Evolutionary conservation across 495 filamentous ascomycete species (phyloP).

Genomic region (Astrocystis sublimbata): DNA sequence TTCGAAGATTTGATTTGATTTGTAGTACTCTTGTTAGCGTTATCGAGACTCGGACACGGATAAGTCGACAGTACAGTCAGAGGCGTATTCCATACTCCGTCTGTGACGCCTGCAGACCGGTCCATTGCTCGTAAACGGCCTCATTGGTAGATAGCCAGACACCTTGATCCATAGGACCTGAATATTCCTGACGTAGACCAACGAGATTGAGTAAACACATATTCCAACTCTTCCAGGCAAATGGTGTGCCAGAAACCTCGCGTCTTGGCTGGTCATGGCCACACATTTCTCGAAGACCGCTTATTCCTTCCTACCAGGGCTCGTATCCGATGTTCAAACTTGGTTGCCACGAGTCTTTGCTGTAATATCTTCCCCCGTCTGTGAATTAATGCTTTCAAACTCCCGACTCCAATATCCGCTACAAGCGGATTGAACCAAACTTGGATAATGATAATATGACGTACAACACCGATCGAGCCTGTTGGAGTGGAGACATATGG

Average conservation of each 20-base stretch:
- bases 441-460: slow-evolving; percentile 13
- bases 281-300: slow-evolving; percentile 3
- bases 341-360: slow-evolving; percentile 9
- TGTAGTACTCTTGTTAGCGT: slow-evolving; percentile 15
- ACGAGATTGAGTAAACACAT: slow-evolving; percentile 2
- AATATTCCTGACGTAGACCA: not conserved
- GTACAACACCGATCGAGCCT: slow-evolving; percentile 9
- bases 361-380: slow-evolving; percentile 6
- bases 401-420: slow-evolving; percentile 18
- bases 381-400: slow-evolving; percentile 13
- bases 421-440: slow-evolving; percentile 1
- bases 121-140: slow-evolving; percentile 2
- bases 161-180: slow-evolving; percentile 7
- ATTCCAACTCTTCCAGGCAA: slow-evolving; percentile 11
- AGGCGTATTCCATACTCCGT: slow-evolving; percentile 21
- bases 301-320: slow-evolving; percentile 10
- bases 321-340: slow-evolving; percentile 13
- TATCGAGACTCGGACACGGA: not conserved
- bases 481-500: slow-evolving; percentile 10
- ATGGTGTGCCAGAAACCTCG: not conserved
- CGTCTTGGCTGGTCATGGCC: not conserved
- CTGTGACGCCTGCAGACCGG: not conserved
- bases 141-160: slow-evolving; percentile 13
- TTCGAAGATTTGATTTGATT: slow-evolving; percentile 13
- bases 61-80: not conserved